A percentile compares a stretch with the other conserved stretches of the same genome.
These are phyloP conservation scores for Globisporangium acanthophoron DNA, from an alignment of 352 stramenopile species.

Conservation along the genomic window DNA sequence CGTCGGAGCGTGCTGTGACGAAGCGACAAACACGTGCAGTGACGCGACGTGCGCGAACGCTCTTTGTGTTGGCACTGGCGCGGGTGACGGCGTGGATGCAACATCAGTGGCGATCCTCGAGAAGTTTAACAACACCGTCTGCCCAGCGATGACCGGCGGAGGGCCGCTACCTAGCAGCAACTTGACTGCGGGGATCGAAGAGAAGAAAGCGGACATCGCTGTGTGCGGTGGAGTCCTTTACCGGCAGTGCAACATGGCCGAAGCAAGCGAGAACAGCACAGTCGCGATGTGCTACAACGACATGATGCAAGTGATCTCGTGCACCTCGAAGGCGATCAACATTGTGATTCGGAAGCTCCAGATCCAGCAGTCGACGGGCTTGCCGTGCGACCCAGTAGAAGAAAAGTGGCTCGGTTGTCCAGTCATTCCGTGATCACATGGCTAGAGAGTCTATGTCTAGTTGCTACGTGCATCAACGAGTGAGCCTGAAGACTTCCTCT, in stretches of 20 bases:
- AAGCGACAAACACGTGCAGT: conserved; percentile 9
- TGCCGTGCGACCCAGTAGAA: not conserved
- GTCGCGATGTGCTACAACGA: too few relatives aligned
- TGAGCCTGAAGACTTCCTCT: too few relatives aligned
- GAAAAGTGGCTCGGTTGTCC: not conserved
- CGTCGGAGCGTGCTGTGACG: conserved; percentile 27
- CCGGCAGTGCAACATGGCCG: conserved; percentile 1
- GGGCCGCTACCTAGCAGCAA: not conserved
- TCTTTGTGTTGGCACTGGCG: not conserved
- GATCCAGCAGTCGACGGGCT: too few relatives aligned
- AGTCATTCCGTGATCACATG: not conserved
- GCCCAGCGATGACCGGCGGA: not conserved
- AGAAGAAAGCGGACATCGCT: not conserved
- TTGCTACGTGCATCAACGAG: too few relatives aligned
- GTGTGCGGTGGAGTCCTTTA: conserved; percentile 6
- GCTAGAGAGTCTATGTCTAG: too few relatives aligned
- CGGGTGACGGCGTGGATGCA: not conserved
- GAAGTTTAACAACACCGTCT: not conserved
- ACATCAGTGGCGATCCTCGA: conserved; percentile 1
- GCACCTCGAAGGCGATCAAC: too few relatives aligned
- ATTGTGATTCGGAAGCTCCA: too few relatives aligned
- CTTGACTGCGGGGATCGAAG: not conserved
- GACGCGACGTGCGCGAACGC: not conserved
- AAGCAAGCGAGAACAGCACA: not conserved
- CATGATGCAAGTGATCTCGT: too few relatives aligned